Percentiles rank a stretch among this genome's conserved stretches.
phyloP scores from a whole-genome alignment of 768 basidiomycete genomes.

The Pholiota microspora region DNA sequence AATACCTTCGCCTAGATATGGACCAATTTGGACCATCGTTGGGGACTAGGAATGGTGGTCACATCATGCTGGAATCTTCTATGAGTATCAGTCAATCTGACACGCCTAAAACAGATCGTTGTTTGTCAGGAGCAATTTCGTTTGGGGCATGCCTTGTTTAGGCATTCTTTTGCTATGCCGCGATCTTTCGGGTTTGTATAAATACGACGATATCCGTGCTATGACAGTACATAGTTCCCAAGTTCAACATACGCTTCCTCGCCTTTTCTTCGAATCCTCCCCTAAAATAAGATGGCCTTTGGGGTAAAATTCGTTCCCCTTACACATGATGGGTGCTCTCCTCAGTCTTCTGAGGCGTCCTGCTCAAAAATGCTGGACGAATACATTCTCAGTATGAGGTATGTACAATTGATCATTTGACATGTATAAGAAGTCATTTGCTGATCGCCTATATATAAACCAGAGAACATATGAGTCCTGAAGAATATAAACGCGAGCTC shows the following conservation, averaged over 20 bases:
- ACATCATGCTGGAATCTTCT: constrained; percentile 8
- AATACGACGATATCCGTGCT: constrained; percentile 8
- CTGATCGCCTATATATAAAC: neutral
- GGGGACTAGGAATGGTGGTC: constrained; percentile 6
- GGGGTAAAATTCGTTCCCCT: constrained; percentile 8
- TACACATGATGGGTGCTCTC: neutral
- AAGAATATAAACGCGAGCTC: constrained; percentile 1
- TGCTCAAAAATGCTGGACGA: neutral
- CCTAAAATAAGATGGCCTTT: constrained; percentile 10
- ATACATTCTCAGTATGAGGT: neutral
- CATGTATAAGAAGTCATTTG: neutral
- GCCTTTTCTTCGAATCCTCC: neutral
- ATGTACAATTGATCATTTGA: neutral
- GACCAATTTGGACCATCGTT: constrained; percentile 6
- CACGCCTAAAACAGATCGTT: constrained; percentile 9
- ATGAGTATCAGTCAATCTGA: constrained; percentile 10
- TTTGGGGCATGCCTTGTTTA: constrained; percentile 5
- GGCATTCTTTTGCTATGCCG: neutral
- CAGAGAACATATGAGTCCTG: neutral
- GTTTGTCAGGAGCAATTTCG: constrained; percentile 13
- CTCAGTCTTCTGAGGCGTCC: neutral
- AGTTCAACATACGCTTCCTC: constrained; percentile 1
- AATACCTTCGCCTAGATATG: neutral
- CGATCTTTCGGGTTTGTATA: constrained; percentile 11
- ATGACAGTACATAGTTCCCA: constrained; percentile 1